A percentile compares a stretch with the other conserved stretches of the same genome.
phyloP scores from a whole-genome alignment of 805 yeast genomes.

The Priceomyces melissophilus region DNA sequence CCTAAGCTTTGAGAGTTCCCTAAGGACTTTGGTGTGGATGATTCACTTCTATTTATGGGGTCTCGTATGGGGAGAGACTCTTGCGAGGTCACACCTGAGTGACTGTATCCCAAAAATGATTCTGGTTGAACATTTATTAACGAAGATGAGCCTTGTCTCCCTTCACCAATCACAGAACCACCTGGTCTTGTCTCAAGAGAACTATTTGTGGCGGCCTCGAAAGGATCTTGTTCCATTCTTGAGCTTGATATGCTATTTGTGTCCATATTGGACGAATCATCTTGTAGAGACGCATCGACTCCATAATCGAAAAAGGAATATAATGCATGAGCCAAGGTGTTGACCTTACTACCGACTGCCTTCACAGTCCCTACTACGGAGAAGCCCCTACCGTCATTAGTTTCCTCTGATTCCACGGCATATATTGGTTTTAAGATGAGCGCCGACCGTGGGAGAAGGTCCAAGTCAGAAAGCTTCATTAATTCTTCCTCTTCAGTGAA shows the following conservation, averaged over 20 bases:
- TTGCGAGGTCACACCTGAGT: not conserved
- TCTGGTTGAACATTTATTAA: conserved; percentile 9
- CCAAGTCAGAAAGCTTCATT: conserved; percentile 48
- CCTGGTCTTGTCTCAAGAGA: conserved; percentile 1
- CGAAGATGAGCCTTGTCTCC: conserved; percentile 6
- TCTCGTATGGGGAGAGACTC: not conserved
- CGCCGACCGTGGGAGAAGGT: conserved; percentile 69
- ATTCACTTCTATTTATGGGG: conserved; percentile 9
- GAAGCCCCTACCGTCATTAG: conserved; percentile 7
- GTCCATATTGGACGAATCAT: conserved; percentile 1
- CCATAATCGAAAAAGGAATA: conserved; percentile 43
- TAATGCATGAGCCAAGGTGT: conserved; percentile 25
- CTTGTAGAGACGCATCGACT: conserved; percentile 21
- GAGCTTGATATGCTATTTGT: conserved; percentile 5
- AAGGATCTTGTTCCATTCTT: conserved; percentile 1
- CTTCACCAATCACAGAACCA: conserved; percentile 8
- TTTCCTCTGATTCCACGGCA: conserved; percentile 14
- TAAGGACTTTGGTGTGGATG: conserved; percentile 14
- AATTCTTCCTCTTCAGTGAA: conserved; percentile 50
- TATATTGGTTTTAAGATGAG: conserved; percentile 64
- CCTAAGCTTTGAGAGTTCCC: conserved; percentile 7
- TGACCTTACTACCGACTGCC: conserved; percentile 7
- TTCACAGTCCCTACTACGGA: conserved; percentile 6
- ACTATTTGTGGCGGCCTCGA: not conserved
- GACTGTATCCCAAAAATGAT: not conserved